A percentile compares a stretch with the other conserved stretches of the same genome.
phyloP scores from a whole-genome alignment of 2,329 filamentous ascomycete genomes.

The Plenodomus lindquistii region DNA sequence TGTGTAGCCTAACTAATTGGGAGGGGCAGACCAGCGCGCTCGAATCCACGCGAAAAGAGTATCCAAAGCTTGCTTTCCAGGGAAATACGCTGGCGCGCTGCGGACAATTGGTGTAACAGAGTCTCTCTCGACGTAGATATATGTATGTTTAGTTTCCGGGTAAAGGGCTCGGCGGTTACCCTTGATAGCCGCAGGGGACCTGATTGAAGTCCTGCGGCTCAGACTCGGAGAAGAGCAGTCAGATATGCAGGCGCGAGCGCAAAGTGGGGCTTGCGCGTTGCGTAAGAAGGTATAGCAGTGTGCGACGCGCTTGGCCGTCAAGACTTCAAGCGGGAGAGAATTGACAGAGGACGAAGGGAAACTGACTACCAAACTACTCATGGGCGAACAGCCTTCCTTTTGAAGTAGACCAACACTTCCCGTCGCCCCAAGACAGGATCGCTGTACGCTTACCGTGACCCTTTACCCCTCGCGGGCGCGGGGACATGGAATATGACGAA shows the following conservation, averaged over 20 bases:
- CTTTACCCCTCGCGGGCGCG: conserved; percentile 36
- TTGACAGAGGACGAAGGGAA: too few relatives aligned
- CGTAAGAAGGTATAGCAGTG: too few relatives aligned
- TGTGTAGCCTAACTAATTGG: conserved; percentile 3
- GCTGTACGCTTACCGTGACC: conserved; percentile 20
- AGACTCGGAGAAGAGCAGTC: not conserved
- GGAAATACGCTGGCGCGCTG: not conserved
- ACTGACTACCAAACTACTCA: too few relatives aligned
- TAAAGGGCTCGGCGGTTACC: conserved; percentile 41
- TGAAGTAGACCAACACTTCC: not conserved
- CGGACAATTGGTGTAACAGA: conserved; percentile 7
- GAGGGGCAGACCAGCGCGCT: conserved; percentile 7
- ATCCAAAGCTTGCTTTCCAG: not conserved
- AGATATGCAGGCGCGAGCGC: not conserved
- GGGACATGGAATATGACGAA: conserved; percentile 42
- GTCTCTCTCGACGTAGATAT: conserved; percentile 12
- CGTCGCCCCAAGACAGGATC: not conserved
- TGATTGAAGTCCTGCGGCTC: conserved; percentile 19
- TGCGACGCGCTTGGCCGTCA: too few relatives aligned
- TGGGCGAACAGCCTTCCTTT: too few relatives aligned
- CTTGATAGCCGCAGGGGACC: conserved; percentile 31
- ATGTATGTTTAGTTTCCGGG: conserved; percentile 39
- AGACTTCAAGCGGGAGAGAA: too few relatives aligned
- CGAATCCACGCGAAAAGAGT: conserved; percentile 1
- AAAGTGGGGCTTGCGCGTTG: too few relatives aligned